phyloP scores from a whole-genome alignment of 345 rosid genomes.

The Erysimum cheiranthoides region DNA sequence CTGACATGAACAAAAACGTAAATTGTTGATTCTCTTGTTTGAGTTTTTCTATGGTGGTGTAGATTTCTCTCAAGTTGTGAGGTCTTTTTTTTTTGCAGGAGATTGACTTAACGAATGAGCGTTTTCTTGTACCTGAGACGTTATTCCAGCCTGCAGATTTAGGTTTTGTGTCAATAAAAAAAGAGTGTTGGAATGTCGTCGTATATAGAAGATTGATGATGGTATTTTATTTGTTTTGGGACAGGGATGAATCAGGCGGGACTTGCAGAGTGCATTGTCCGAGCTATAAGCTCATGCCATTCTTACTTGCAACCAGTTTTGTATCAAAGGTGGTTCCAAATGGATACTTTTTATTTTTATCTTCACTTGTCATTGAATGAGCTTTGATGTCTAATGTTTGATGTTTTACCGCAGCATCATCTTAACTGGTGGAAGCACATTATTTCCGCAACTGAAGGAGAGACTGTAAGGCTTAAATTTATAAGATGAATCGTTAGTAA shows the following conservation, averaged over 20 bases:
- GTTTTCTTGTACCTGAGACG: slow-evolving; percentile 95
- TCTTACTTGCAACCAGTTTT: slow-evolving; percentile 85
- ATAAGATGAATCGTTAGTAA: too few relatives aligned
- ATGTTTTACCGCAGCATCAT: slow-evolving; percentile 66
- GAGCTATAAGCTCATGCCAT: slow-evolving; percentile 87
- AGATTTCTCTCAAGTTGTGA: slow-evolving; percentile 11
- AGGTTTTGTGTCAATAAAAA: slow-evolving; percentile 57
- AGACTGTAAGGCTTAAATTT: not conserved
- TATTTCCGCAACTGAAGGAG: slow-evolving; percentile 70
- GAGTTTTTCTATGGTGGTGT: not conserved
- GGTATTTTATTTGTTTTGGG: slow-evolving; percentile 1
- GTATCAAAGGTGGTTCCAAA: slow-evolving; percentile 71
- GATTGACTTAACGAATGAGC: slow-evolving; percentile 90
- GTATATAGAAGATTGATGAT: slow-evolving; percentile 31
- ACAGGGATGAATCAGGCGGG: slow-evolving; percentile 98
- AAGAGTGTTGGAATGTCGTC: not conserved
- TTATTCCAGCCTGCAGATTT: slow-evolving; percentile 93
- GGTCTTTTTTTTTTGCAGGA: slow-evolving; percentile 58
- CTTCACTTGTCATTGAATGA: not conserved
- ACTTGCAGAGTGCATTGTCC: slow-evolving; percentile 92
- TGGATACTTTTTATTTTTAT: not conserved
- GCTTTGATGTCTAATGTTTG: slow-evolving; percentile 31
- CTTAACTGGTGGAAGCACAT: slow-evolving; percentile 92
- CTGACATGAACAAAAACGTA: slow-evolving; percentile 78
- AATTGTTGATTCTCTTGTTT: not conserved